phyloP scores from a whole-genome alignment of 257 asterid species.

The Solanum pinnatisectum region DNA sequence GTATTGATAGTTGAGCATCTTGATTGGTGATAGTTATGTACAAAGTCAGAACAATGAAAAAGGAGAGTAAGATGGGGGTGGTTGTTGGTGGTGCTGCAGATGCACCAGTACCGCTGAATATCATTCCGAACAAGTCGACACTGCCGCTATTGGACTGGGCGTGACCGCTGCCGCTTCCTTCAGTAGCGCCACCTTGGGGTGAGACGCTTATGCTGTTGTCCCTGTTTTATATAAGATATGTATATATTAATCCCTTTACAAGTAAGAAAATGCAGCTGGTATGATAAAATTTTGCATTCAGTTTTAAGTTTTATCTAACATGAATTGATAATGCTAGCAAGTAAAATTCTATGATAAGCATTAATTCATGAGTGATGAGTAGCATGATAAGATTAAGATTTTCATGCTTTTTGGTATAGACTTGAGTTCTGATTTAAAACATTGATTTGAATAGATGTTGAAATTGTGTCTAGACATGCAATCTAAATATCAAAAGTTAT shows the following conservation, averaged over 20 bases:
- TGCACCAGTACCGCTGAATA: slow-evolving; percentile 10
- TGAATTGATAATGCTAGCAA: not conserved
- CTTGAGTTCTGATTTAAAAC: not conserved
- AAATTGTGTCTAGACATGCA: not conserved
- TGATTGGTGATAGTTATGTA: not conserved
- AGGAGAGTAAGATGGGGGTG: not conserved
- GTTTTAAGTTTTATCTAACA: not conserved
- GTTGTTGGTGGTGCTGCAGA: slow-evolving; percentile 2
- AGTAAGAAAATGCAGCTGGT: not conserved
- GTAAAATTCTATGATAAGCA: not conserved
- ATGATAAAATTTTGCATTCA: not conserved
- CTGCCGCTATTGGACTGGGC: slow-evolving; percentile 1
- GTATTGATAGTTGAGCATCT: not conserved
- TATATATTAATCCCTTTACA: not conserved
- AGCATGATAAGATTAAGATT: not conserved
- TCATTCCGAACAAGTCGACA: slow-evolving; percentile 9
- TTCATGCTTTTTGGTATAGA: not conserved
- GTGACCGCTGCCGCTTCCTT: not conserved
- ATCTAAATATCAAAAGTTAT: not conserved
- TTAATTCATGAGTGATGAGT: not conserved
- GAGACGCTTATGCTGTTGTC: slow-evolving; percentile 5
- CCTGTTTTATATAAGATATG: not conserved
- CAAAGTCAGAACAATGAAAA: slow-evolving; percentile 9
- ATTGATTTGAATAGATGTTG: not conserved
- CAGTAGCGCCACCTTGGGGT: slow-evolving; percentile 7